These are phyloP conservation scores for Oryza glaberrima DNA, from an alignment of 176 grass and related monocot genomes.

Conservation along the genomic window DNA sequence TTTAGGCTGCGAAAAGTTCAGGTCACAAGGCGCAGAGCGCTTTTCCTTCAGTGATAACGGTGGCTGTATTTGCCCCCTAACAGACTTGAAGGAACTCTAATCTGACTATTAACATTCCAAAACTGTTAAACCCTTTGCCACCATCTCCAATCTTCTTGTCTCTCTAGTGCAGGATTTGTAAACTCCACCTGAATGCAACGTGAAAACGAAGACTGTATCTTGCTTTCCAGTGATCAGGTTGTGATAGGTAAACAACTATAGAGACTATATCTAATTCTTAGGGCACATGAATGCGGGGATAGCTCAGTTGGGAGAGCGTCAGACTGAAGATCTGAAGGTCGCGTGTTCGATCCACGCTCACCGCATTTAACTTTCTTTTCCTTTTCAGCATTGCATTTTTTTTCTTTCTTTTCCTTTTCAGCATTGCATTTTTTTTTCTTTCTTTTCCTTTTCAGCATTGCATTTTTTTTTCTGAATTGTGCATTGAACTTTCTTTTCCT, in stretches of 20 bases:
- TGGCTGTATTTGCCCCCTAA: constrained; percentile 31
- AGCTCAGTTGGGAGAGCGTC: constrained; percentile 99
- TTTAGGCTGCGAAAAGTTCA: constrained; percentile 8
- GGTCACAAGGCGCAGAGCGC: not conserved
- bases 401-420: too few relatives aligned
- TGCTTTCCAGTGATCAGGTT: too few relatives aligned
- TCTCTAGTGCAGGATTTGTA: too few relatives aligned
- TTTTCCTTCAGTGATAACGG: not conserved
- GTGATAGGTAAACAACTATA: too few relatives aligned
- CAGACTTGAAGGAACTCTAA: constrained; percentile 38
- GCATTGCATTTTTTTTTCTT: too few relatives aligned
- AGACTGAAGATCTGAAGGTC: constrained; percentile 99
- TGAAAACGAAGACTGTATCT: too few relatives aligned
- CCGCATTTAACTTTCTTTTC: constrained; percentile 27
- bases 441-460: too few relatives aligned
- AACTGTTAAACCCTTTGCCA: constrained; percentile 20
- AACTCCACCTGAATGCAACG: too few relatives aligned
- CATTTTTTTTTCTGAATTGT: too few relatives aligned
- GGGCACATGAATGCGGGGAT: constrained; percentile 40
- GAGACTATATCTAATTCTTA: too few relatives aligned
- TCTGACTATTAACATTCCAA: constrained; percentile 14
- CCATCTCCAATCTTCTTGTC: not conserved
- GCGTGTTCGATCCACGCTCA: constrained; percentile 96
- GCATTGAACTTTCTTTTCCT: too few relatives aligned
- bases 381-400: too few relatives aligned